Evolutionary conservation across 345 rosid species (phyloP), one percentile per base, ranked within the genome.

Genomic region (Mallotus nudiflorus): DNA sequence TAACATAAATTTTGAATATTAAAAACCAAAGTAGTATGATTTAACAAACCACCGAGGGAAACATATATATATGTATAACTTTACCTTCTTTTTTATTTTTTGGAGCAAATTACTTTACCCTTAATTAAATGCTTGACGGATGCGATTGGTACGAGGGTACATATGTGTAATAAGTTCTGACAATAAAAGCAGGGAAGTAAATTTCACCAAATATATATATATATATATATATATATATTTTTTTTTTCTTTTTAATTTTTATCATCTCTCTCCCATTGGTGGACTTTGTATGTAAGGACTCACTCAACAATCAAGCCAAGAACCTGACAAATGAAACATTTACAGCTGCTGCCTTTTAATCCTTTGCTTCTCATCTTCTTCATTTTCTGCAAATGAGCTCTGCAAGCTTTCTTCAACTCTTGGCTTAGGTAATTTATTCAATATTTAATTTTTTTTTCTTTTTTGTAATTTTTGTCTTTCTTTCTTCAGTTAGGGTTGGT

Each of bases 111-210:
- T n/a, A n/a, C n/a, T n/a, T n/a, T n/a, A n/a, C n/a, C n/a, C n/a
- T n/a, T 33, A 2, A 33, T 33, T 33, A 33, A 33, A 33, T 3
- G 37, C 37, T 33, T 33, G 37, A 6, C 3, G 15, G 70, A 53
- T 6, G 29, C 25, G 49, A 39, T 67, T 14, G 35, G 70, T 53
- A 67, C 51, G 70, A 67, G 70, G 70, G 70, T 24, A 67, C 70
- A 53, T 6, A 13, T 31, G 49, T 12, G 70, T 35, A 45, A 22
- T n/a, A 33, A 4, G 6, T 20, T 33, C 33, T 52, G 59, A 6
- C 60, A 20, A 20, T 14, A 0, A 16, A 33, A 33, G 8, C 57
- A 22, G 40, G 61, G 31, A 14, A 9, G 12, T 3, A 13, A 10
- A 44, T 19, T 4, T 6, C 31, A 10, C 27, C n/a, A n/a, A n/a